Evolutionary conservation across 2,329 filamentous ascomycete genomes (phyloP), one percentile per base, ranked within the genome.

Genomic region (Paecilomyces dactylethromorphus): DNA sequence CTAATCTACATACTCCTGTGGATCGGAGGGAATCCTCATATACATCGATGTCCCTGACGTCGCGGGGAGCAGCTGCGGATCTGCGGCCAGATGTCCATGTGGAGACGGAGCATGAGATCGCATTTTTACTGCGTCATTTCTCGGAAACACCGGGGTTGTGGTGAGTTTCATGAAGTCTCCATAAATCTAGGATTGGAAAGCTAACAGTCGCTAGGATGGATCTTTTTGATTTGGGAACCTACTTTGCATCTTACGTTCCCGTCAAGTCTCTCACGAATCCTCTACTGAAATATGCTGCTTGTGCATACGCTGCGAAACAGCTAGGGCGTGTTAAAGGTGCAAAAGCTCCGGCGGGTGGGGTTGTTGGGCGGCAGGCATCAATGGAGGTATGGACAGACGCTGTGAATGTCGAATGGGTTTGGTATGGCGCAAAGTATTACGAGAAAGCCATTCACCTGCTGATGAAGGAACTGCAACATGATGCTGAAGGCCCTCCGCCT

Each of bases 281-380:
- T 6, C 68, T 82, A 2, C 66, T 81, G 10, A 78, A 78, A 62
- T 77, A 78, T 65, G 82, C 84, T 7, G 82, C 83, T 8, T 83
- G 84, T 60, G 84, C 85, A 22, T 85, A 84, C 61, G 81, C 84
- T 5, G 84, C 84, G 12, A 87, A 87, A 66, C 82, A 86, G 63
- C 75, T 86, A 18, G 80, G 81, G 18, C 79, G 81, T 49, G 79
- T 85, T 7, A 78, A 80, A 62, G 81, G 81, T 2, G 72, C 70
- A 31, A 84, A 83, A 61, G 77, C 81, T 3, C 71, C 79, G 35
- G 71, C 80, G 58, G 79, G 81, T 53, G 80, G 78, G 5, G 77
- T 79, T 22, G 71, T 67, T 55, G 65, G 68, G 2, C 70, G 68
- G 22, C 82, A 81, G 64, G 79, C 82, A 11, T 75, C 74, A 12